Base-by-base conservation (phyloP, 257 asterid species). In the Petrea volubilis region DNA sequence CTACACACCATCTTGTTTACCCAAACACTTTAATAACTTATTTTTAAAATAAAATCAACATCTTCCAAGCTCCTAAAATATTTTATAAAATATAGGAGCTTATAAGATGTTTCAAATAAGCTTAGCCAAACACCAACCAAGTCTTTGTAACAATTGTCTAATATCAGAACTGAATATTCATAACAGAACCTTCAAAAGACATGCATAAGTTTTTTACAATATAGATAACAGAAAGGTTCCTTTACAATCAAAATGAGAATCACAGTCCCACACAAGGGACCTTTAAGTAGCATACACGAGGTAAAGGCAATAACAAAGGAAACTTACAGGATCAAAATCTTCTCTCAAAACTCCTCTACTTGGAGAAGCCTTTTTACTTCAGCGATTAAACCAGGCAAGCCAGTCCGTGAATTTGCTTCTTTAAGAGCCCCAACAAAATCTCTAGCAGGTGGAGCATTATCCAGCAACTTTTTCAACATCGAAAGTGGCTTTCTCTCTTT, bases 341-440 rank as follows among this genome's bases (percentile, higher is more conserved):
- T 91, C 97, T 76, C 98, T 87, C 31, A 94, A 57, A 71, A 94
- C 71, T 58, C 99, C 99, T 84, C 97, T 87, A 74, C 98, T 91
- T 0, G 99, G 99, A 60, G 99, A 94, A 56, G 99, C 97, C 84
- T 94, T 94, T 75, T 94, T 94, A 94, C 99, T 82, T 94, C 99
- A 72, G 99, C 99, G 74, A 94, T 94, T 60, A 91, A 77, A 74
- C 88, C 90, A 58, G 99, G 99, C 72, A 94, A 79, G 36, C 89
- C 89, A 77, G 96, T 94, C 73, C 93, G 79, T 60, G 65, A 43
- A 73, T 86, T 60, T 38, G 97, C 90, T 62, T 70, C 84, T 78
- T 91, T 91, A 63, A 94, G 93, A 67, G 97, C 97, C 75, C 96
- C 98, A 63, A 91, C 78, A 77, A 94, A 94, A 80, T 94, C 92